Evolutionary conservation across 2,329 filamentous ascomycete species (phyloP).

Genomic region (Thermoascus crustaceus): DNA sequence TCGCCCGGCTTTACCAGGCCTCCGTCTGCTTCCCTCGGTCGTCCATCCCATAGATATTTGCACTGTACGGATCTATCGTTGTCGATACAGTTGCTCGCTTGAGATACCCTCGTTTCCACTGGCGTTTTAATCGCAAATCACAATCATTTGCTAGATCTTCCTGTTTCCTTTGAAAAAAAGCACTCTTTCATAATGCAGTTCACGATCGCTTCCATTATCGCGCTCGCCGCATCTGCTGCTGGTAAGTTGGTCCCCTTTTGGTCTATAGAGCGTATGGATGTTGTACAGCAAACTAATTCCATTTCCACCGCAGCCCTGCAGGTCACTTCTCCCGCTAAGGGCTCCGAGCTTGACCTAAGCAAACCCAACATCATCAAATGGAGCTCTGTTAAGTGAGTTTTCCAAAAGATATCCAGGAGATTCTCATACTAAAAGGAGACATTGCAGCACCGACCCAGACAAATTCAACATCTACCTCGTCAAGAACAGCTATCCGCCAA

Average conservation of each 20-base stretch:
- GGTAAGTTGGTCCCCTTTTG: slow-evolving; percentile 12
- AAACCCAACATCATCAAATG: slow-evolving; percentile 31
- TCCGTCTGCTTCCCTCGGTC: neutral
- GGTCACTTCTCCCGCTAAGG: slow-evolving; percentile 26
- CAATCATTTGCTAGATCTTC: neutral
- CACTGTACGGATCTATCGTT: neutral
- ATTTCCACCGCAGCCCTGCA: slow-evolving; percentile 21
- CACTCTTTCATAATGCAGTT: slow-evolving; percentile 20
- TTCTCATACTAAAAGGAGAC: neutral
- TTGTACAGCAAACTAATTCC: too few relatives aligned
- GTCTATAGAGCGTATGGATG: too few relatives aligned
- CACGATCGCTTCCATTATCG: slow-evolving; percentile 16
- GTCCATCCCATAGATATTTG: neutral
- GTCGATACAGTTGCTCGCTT: slow-evolving; percentile 1
- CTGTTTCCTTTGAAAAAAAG: slow-evolving; percentile 1
- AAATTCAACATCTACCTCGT: slow-evolving; percentile 36
- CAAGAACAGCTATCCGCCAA: slow-evolving; percentile 30
- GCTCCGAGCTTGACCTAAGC: slow-evolving; percentile 29
- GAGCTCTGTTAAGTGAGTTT: slow-evolving; percentile 27
- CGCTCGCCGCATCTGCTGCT: slow-evolving; percentile 21
- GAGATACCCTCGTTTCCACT: slow-evolving; percentile 3
- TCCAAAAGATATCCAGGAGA: neutral
- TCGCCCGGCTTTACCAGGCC: neutral
- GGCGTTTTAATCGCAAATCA: neutral
- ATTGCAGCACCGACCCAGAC: slow-evolving; percentile 30